Evolutionary conservation across 164 flowering plant genomes (phyloP), one percentile per base, ranked within the genome.

Genomic region (Magnolia changhungtana): DNA sequence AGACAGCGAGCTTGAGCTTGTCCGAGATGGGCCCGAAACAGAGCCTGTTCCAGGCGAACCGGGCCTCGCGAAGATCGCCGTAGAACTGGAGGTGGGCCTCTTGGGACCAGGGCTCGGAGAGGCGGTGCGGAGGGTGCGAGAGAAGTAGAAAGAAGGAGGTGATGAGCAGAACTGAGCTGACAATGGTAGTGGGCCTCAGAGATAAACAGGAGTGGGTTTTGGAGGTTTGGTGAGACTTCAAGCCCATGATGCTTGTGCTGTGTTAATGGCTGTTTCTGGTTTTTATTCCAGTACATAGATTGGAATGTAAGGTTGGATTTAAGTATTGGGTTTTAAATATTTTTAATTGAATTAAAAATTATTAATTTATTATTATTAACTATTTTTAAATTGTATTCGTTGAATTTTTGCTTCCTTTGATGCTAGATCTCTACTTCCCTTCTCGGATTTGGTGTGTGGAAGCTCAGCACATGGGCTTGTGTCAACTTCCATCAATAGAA

Each of bases 31-130:
- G 84, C 7, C 86, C 86, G 29, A 85, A 87, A 73, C 85, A 85
- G 50, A 89, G 88, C 68, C 72, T 74, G 88, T 89, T 89, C 91
- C 91, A 89, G 1, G 90, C 80, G 24, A 87, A 85, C 45, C 59
- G 79, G 7, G 85, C 83, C 24, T 83, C 81, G 21, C 88, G 64
- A n/a, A 89, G 89, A 72, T 89, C 91, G 14, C 89, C 88, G 10
- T 50, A 8, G 59, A 83, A 84, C 0, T 4, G 76, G 20, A 45
- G 2, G 50, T 73, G 65, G 45, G 76, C 72, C 1, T 63, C 1
- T 50, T 14, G 65, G 29, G 68, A 64, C 18, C 73, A 61, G 16
- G 80, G 78, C 51, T 79, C 79, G 1, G 50, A 68, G n/a, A 74
- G 75, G 24, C 29, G 73, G 29, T 24, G 27, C 4, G 74, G 5